A percentile compares a stretch with the other conserved stretches of the same genome.
Conservation (phyloP, 805 yeast genomes). For the Pichia heedii region DNA sequence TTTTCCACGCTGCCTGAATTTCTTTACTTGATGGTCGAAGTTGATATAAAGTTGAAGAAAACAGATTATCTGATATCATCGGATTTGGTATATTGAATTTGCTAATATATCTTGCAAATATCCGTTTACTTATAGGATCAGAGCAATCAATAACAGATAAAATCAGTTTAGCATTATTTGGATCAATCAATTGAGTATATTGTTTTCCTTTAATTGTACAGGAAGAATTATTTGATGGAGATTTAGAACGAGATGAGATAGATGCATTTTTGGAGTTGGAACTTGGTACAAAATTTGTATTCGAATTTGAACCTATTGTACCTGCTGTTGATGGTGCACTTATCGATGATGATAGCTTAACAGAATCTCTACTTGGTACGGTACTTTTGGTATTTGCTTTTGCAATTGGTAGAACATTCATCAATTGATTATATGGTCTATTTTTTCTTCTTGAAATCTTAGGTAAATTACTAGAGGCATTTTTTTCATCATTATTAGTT, state of each 20-base stretch:
- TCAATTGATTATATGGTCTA: neutral
- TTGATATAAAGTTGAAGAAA: slow-evolving; percentile 14
- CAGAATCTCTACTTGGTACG: too few relatives aligned
- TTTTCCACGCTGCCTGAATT: slow-evolving; percentile 15
- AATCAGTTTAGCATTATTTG: slow-evolving; percentile 2
- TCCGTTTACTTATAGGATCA: slow-evolving; percentile 5
- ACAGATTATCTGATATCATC: slow-evolving; percentile 9
- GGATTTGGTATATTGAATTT: slow-evolving; percentile 20
- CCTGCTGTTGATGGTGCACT: neutral
- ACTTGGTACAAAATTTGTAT: neutral
- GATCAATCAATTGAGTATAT: neutral
- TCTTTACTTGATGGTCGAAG: slow-evolving; percentile 17
- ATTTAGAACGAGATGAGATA: neutral
- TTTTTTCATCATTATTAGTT: neutral
- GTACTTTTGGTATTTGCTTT: neutral
- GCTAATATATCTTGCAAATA: slow-evolving; percentile 19
- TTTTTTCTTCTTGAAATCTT: neutral
- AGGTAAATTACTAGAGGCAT: neutral
- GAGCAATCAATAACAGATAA: slow-evolving; percentile 3
- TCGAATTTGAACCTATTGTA: too few relatives aligned
- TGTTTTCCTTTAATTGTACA: slow-evolving; percentile 3
- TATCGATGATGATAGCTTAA: neutral
- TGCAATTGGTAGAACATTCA: neutral
- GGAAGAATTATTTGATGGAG: neutral
- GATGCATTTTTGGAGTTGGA: neutral